Conservation (phyloP, 108 stramenopile genomes). For the Conticribra guillardii region DNA sequence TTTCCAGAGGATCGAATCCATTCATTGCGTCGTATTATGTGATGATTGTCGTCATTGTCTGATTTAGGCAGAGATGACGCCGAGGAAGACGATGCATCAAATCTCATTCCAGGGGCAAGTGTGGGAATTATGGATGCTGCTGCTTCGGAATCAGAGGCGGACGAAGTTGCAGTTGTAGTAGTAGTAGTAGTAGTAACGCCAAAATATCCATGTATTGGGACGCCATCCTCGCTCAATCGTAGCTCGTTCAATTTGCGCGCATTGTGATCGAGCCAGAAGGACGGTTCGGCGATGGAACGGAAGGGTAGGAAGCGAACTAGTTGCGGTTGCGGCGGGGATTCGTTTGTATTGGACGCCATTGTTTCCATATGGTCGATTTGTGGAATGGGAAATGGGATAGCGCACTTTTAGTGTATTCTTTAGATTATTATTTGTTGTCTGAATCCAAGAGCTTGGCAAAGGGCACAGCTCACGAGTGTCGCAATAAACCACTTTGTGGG, state of each 20-base stretch:
- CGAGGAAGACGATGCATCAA: constrained; percentile 39
- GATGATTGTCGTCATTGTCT: too few relatives aligned
- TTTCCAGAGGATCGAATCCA: constrained; percentile 31
- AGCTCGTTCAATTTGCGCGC: constrained; percentile 73
- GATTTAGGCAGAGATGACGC: too few relatives aligned
- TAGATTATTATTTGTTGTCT: too few relatives aligned
- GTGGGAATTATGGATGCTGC: background rate
- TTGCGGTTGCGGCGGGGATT: background rate
- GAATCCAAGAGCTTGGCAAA: too few relatives aligned
- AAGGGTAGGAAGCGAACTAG: constrained; percentile 79
- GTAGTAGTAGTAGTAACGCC: constrained; percentile 1
- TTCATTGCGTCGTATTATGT: constrained; percentile 31
- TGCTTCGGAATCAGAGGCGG: too few relatives aligned
- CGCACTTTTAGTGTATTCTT: too few relatives aligned
- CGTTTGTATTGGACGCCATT: constrained; percentile 6
- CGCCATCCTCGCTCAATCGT: constrained; percentile 67
- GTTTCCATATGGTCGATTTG: background rate
- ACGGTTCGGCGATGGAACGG: constrained; percentile 75
- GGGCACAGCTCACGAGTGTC: too few relatives aligned
- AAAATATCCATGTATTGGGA: constrained; percentile 59
- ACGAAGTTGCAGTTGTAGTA: too few relatives aligned
- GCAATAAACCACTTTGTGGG: too few relatives aligned
- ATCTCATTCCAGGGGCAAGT: constrained; percentile 53
- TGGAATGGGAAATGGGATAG: background rate
- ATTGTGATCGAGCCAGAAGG: constrained; percentile 85